Evolutionary conservation across 345 rosid species (phyloP), one percentile per base, ranked within the genome.

Genomic region (Garcia nutans): DNA sequence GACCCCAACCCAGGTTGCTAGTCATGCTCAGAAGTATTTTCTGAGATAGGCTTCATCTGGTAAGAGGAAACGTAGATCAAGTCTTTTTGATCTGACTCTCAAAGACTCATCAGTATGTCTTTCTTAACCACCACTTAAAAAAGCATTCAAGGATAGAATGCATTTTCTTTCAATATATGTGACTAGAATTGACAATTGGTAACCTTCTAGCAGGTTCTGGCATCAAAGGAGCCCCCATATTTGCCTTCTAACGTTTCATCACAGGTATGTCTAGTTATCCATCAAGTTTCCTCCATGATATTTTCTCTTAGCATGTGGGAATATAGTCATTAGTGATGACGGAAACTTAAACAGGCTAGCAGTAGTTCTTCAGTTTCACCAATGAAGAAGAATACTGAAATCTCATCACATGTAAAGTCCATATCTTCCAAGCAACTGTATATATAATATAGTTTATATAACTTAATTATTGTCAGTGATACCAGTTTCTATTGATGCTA

Each of bases 21-120:
- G 93, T 72, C 97, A 91, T 73, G 96, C 97, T 2, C 94, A 92
- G 68, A 92, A 92, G 76, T 87, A 85, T 75, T 92, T 84, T 56
- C 77, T 81, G 54, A 87, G 97, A 67, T 84, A 75, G 41, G 63
- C 65, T 10, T 59, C 79, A 10, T 31, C 52, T 23, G 82, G 83
- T 45, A 85, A 73, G 84, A 88, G 82, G 83, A 85, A 78, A 52
- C 82, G 88, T 19, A 87, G 97, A 78, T 50, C 89, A 56, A 92
- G 94, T 71, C 74, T 92, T 56, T 88, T 91, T 75, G 92, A 91
- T 72, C 75, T 86, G 72, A 70, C 84, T 28, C 55, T 82, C 52
- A 56, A 74, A 10, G 78, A 83, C 65, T 20, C 37, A 69, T 20
- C 37, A 15, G 85, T 82, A 72, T 13, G 76, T 19, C 17, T 16